phyloP scores from a whole-genome alignment of 768 basidiomycete genomes.

The Mycena sanguinolenta region DNA sequence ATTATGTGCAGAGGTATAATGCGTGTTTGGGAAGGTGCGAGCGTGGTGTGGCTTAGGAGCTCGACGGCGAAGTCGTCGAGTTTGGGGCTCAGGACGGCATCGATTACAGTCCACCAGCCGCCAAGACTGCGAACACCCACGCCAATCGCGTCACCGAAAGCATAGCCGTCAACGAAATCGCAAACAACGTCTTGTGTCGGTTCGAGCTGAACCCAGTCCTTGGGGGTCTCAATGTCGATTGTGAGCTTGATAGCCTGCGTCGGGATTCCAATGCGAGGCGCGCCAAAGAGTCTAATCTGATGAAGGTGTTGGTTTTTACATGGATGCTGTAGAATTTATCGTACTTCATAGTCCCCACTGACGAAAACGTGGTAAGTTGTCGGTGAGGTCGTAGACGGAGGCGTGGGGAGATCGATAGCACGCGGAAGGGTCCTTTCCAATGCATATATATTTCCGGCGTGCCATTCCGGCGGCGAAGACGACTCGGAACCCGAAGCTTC shows the following conservation, averaged over 20 bases:
- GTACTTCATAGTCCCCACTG: conserved; percentile 87
- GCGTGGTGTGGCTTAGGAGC: conserved; percentile 47
- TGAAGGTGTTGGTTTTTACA: conserved; percentile 12
- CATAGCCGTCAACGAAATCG: conserved; percentile 81
- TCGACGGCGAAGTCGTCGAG: conserved; percentile 47
- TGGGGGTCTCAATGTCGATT: conserved; percentile 55
- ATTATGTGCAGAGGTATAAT: conserved; percentile 65
- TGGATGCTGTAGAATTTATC: conserved; percentile 8
- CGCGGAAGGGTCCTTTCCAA: conserved; percentile 67
- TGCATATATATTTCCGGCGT: conserved; percentile 89
- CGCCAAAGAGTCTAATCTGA: conserved; percentile 88
- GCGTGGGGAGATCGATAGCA: conserved; percentile 61
- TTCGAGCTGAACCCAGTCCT: conserved; percentile 53
- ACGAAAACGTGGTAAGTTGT: conserved; percentile 78
- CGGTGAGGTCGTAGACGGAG: conserved; percentile 55
- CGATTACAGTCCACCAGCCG: conserved; percentile 70
- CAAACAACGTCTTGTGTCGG: conserved; percentile 68
- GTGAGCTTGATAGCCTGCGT: conserved; percentile 67
- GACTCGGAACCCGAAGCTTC: conserved; percentile 33
- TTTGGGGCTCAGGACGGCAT: background rate
- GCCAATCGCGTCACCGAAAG: conserved; percentile 80
- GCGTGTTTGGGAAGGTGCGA: conserved; percentile 76
- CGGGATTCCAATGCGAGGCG: conserved; percentile 69
- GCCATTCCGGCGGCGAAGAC: conserved; percentile 67
- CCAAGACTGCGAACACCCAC: conserved; percentile 68